These are phyloP conservation scores for Blumeria graminis DNA, from an alignment of 2,329 filamentous ascomycete genomes.

Conservation along the genomic window DNA sequence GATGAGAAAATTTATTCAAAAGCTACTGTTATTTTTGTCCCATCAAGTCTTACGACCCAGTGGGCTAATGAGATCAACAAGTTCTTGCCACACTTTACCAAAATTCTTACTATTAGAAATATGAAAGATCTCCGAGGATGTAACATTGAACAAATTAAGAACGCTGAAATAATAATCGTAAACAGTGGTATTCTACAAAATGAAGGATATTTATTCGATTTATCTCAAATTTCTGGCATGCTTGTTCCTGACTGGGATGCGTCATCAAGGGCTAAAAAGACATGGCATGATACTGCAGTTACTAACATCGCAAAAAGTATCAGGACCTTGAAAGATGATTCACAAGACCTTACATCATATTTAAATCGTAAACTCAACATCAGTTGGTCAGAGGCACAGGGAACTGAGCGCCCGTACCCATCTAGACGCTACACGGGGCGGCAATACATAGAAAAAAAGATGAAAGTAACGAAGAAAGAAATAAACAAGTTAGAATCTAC, in stretches of 20 bases:
- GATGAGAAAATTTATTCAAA: constrained; percentile 16
- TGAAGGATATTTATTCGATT: constrained; percentile 22
- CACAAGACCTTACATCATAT: constrained; percentile 8
- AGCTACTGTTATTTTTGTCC: constrained; percentile 36
- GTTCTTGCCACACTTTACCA: constrained; percentile 14
- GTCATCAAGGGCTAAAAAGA: constrained; percentile 18
- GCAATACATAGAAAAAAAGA: constrained; percentile 6
- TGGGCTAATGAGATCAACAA: constrained; percentile 31
- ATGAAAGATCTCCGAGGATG: constrained; percentile 18
- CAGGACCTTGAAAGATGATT: constrained; percentile 3
- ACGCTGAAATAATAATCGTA: constrained; percentile 29
- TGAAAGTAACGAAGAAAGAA: neutral
- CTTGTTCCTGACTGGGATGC: constrained; percentile 16
- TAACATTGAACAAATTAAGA: constrained; percentile 21
- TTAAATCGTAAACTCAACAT: constrained; percentile 8
- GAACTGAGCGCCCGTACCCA: constrained; percentile 4
- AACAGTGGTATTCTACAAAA: constrained; percentile 25
- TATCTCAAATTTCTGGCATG: constrained; percentile 25
- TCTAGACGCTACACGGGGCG: constrained; percentile 13
- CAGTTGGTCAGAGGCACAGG: constrained; percentile 15
- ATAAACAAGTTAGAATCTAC: neutral
- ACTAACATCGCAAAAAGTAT: constrained; percentile 19
- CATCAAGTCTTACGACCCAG: constrained; percentile 27
- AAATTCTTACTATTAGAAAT: constrained; percentile 21
- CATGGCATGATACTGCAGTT: constrained; percentile 26